Base-by-base conservation (phyloP, 805 yeast genomes). In the Saccharomycopsis selenospora region DNA sequence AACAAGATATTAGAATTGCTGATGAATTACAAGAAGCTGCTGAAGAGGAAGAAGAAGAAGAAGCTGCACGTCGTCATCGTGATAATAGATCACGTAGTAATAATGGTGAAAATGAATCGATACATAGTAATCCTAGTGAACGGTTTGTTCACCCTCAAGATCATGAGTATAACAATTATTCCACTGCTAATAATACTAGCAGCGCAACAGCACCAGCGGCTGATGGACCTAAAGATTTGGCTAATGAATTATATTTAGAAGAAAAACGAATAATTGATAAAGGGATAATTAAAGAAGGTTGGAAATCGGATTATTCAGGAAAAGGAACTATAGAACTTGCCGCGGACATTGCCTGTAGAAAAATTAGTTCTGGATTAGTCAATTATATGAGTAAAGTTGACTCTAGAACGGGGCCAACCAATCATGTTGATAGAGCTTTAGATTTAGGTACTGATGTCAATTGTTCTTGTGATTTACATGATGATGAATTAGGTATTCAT, bases 241-340 rank as follows among this genome's bases (percentile, higher is more conserved):
- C 46, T 11, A 44, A 44, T 6, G 47, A 43, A 25, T 52, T 85
- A 11, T 83, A 75, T 56, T 63, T 80, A 10, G 95, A 89, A 62
- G 96, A 90, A 59, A 74, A 76, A 5, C 73, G 90, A 26, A 77
- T 85, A 3, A 68, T 93, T 6, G 76, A 82, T 10, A 75, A 80
- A 47, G 96, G 96, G 8, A 95, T 86, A 52, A 65, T 88, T 60
- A 86, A 85, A 60, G 72, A 76, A 26, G 99, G 99, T 3, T 93
- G 99, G 99, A 93, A 93, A 63, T 79, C 93, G 1, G 99, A 93
- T 64, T 90, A 83, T 61, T 66, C 80, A 4, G 83, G 79, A 38
- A 72, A 73, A 41, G 99, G 99, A 3, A 72, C 77, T 47, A 81
- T 90, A 51, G 96, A 88, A 63, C 63, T 89, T 42, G 81, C 83